Evolutionary conservation across 2,329 filamentous ascomycete genomes (phyloP), one percentile per base, ranked within the genome.

Genomic region (Aspergillus unguis): DNA sequence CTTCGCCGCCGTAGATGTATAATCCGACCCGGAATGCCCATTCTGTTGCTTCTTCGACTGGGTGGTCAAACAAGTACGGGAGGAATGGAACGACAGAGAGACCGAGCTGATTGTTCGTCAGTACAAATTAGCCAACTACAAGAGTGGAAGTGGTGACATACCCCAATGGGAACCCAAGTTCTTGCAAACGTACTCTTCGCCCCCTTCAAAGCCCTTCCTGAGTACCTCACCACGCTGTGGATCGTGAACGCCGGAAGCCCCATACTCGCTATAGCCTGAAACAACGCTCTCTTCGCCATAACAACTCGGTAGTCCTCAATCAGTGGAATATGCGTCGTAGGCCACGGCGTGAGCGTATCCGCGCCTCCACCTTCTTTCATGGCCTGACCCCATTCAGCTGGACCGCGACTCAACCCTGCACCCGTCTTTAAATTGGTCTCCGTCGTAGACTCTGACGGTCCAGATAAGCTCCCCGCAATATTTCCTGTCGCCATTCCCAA

Each of bases 201-300:
- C 62, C 88, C 79, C 75, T 92, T 96, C 77, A 99, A 71, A n/a
- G 90, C 90, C 36, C 79, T 80, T 0, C 94, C 91, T 1, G 89
- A 92, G 67, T 99, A 96, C 55, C 85, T 83, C 47, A 99, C 94
- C 5, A 97, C 87, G 56, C 86, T 91, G 72, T 96, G 92, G 53
- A 97, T 96, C 0, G 91, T 96, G 57, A 96, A 90, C 0, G 92
- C 92, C 0, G 92, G 94, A 60, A 97, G 72, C 2, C 90, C 94
- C 94, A 99, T 99, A 65, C 85, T 90, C 0, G 94, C 94, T 44
- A 99, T 57, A 59, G 84, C 85, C 75, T 99, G 94, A 74, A 99
- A 99, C 25, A 96, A 80, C 1, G 85, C 92, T 58, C 94, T 79
- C 75, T 99, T 90, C 26, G 85, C 86, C 88, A 96, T 95, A 5